Evolutionary conservation across 768 basidiomycete species (phyloP).

Genomic region (Collybiopsis luxurians): DNA sequence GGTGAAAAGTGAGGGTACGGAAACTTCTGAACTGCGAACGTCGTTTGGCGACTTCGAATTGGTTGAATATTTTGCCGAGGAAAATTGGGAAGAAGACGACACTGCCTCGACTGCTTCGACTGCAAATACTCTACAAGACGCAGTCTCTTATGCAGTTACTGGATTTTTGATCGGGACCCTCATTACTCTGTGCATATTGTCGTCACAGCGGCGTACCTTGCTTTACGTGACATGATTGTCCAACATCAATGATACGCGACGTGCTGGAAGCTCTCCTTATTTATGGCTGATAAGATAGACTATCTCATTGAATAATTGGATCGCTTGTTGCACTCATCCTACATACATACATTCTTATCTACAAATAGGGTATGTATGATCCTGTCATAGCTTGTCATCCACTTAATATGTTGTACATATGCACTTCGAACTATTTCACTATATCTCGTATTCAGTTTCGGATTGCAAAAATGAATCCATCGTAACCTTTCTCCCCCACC

Average conservation of each 20-base stretch:
- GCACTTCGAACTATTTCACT: too few species aligned
- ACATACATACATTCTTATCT: too few species aligned
- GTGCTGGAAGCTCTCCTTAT: too few species aligned
- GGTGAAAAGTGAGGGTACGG: not conserved
- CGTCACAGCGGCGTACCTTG: slow-evolving; percentile 45
- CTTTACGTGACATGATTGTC: slow-evolving; percentile 24
- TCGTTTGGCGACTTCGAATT: not conserved
- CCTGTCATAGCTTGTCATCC: too few species aligned
- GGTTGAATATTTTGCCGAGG: too few species aligned
- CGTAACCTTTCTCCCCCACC: slow-evolving; percentile 51
- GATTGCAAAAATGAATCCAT: slow-evolving; percentile 52
- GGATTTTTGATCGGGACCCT: slow-evolving; percentile 62
- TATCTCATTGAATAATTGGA: too few species aligned
- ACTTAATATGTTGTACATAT: too few species aligned
- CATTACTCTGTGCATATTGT: slow-evolving; percentile 49
- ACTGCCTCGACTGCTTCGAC: not conserved
- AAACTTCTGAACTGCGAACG: not conserved
- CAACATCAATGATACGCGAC: not conserved
- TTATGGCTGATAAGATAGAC: too few species aligned
- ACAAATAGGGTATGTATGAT: too few species aligned
- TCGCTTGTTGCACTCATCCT: too few species aligned
- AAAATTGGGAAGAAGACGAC: too few species aligned
- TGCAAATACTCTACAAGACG: slow-evolving; percentile 18
- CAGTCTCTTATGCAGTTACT: slow-evolving; percentile 46
- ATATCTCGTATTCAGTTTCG: slow-evolving; percentile 25